Evolutionary conservation across 2,329 filamentous ascomycete genomes (phyloP), one percentile per base, ranked within the genome.

Genomic region (Cladophialophora psammophila): DNA sequence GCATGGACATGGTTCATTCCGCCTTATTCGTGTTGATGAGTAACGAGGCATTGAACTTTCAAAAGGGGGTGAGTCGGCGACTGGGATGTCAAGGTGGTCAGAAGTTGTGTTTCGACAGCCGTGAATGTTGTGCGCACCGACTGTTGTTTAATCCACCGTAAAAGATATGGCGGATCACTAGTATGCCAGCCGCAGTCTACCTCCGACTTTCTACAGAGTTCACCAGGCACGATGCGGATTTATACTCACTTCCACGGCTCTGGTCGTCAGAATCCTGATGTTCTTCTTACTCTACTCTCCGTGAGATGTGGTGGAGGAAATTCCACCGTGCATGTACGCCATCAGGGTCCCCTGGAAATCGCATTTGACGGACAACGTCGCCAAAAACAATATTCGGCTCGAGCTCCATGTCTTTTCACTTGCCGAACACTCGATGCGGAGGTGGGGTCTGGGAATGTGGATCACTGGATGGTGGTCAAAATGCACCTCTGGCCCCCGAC

Each of bases 391-490:
- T 40, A 15, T 5, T 40, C 4, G 13, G 40, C 40, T n/a, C 13
- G 40, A 42, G 40, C 40, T 42, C 40, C 40, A n/a, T 42, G 6
- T n/a, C 15, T n/a, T 42, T 42, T n/a, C 45, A 50, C 45, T 26
- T 50, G 45, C 45, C 45, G 45, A 50, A 50, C 13, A 26, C 45
- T 12, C 45, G 18, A 50, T 50, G 45, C 20, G 45, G 18, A 50
- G 45, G 45, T 50, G 45, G 45, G 45, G 45, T 50, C 20, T 50
- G 45, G 15, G 13, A 4, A 50, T 50, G 45, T 50, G 45, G 45
- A 50, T 31, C 45, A 50, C 18, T 31, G 20, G 20, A 18, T 26
- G 9, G 4, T 12, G 20, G 45, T 50, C 9, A 50, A 50, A 50
- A 26, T 50, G 26, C 45, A 50, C 45, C 18, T 26, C 45, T 50